Evolutionary conservation across 495 filamentous ascomycete genomes (phyloP).

Genomic region (Xylaria venustula): DNA sequence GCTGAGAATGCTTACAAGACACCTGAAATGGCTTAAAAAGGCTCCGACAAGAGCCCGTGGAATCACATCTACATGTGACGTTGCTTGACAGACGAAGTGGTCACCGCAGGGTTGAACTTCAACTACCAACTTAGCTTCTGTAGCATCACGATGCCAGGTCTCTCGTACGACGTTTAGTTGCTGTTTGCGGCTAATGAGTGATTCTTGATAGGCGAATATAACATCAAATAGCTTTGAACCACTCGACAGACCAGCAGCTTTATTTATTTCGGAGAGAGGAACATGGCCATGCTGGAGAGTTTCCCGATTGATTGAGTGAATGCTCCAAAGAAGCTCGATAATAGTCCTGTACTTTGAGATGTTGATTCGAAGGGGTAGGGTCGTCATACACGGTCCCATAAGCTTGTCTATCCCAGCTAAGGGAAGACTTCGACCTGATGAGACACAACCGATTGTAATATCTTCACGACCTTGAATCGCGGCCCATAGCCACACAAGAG

Average conservation of each 20-base stretch:
- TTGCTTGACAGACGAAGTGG: slow-evolving; percentile 58
- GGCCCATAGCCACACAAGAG: slow-evolving; percentile 63
- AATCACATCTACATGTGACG: slow-evolving; percentile 37
- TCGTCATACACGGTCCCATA: slow-evolving; percentile 69
- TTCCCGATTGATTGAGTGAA: slow-evolving; percentile 61
- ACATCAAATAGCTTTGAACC: slow-evolving; percentile 61
- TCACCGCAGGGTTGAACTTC: slow-evolving; percentile 63
- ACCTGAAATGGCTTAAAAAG: slow-evolving; percentile 42
- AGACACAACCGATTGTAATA: slow-evolving; percentile 70
- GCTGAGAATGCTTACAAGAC: slow-evolving; percentile 40
- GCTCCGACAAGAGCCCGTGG: slow-evolving; percentile 45
- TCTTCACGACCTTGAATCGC: slow-evolving; percentile 63
- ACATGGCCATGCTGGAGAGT: slow-evolving; percentile 57
- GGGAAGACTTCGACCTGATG: slow-evolving; percentile 70
- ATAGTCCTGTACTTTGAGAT: slow-evolving; percentile 45
- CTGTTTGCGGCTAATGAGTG: slow-evolving; percentile 41
- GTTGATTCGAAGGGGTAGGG: slow-evolving; percentile 64
- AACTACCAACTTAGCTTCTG: slow-evolving; percentile 71
- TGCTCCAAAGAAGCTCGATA: slow-evolving; percentile 54
- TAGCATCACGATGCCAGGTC: slow-evolving; percentile 57
- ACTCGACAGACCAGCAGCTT: slow-evolving; percentile 46
- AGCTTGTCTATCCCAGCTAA: slow-evolving; percentile 65
- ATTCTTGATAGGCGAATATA: slow-evolving; percentile 77
- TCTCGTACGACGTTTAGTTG: slow-evolving; percentile 38
- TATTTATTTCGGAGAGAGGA: slow-evolving; percentile 66